Conservation (phyloP, 1,139 yeast species). For the Pichia sp. region DNA sequence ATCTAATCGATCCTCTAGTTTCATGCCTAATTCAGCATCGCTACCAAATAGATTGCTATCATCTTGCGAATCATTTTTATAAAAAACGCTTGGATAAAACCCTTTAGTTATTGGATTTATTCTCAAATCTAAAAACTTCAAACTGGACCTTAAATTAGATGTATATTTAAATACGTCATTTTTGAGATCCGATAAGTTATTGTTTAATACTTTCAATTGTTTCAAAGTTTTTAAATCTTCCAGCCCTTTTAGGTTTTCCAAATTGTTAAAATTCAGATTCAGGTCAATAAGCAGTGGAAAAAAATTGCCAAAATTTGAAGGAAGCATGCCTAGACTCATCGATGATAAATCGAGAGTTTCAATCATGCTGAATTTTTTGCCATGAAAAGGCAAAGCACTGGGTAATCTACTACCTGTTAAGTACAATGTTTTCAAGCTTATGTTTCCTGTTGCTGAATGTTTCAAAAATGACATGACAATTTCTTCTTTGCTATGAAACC, state of each 20-base stretch:
- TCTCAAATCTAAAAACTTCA: slow-evolving; percentile 39
- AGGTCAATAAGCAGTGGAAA: slow-evolving; percentile 43
- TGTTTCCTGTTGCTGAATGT: too few relatives aligned
- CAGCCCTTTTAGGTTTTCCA: slow-evolving; percentile 21
- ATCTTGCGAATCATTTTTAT: slow-evolving; percentile 17
- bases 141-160: slow-evolving; percentile 23
- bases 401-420: slow-evolving; percentile 20
- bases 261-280: slow-evolving; percentile 42
- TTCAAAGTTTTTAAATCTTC: slow-evolving; percentile 29
- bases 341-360: slow-evolving; percentile 39
- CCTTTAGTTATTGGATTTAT: slow-evolving; percentile 42
- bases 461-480: neutral
- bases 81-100: slow-evolving; percentile 46
- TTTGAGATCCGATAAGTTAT: slow-evolving; percentile 30
- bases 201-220: slow-evolving; percentile 39
- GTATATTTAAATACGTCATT: slow-evolving; percentile 30
- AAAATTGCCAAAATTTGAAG: slow-evolving; percentile 28
- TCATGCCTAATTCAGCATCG: slow-evolving; percentile 4
- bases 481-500: neutral
- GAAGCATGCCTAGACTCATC: slow-evolving; percentile 32
- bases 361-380: slow-evolving; percentile 19
- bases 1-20: slow-evolving; percentile 22
- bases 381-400: neutral
- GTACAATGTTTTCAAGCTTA: slow-evolving; percentile 12
- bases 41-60: neutral